Evolutionary conservation across 352 stramenopile species (phyloP).

Genomic region (Globisporangium nunn): DNA sequence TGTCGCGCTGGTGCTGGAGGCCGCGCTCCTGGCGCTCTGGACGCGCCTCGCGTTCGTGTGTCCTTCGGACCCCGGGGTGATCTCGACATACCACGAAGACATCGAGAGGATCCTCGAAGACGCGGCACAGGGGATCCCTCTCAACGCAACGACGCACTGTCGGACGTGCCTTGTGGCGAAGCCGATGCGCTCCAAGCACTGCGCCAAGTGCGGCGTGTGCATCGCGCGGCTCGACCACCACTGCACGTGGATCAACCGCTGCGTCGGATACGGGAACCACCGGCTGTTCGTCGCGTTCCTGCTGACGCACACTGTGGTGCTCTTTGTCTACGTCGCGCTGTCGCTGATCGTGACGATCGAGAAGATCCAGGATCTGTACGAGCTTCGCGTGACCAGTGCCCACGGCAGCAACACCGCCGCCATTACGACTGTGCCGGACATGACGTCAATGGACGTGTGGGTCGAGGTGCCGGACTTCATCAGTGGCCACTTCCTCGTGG

Average conservation of each 20-base stretch:
- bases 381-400: conserved; percentile 18
- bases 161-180: conserved; percentile 66
- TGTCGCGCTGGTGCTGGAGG: conserved; percentile 30
- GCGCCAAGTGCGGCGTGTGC: conserved; percentile 63
- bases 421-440: conserved; percentile 9
- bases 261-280: conserved; percentile 77
- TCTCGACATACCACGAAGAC: conserved; percentile 47
- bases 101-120: conserved; percentile 44
- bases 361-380: conserved; percentile 25
- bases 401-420: conserved; percentile 8
- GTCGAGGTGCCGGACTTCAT: conserved; percentile 47
- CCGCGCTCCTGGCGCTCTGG: conserved; percentile 48
- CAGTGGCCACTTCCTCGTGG: conserved; percentile 40
- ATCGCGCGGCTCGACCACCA: conserved; percentile 84
- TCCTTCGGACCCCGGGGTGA: conserved; percentile 46
- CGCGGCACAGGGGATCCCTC: conserved; percentile 29
- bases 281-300: conserved; percentile 74
- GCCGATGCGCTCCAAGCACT: conserved; percentile 78
- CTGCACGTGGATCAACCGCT: conserved; percentile 84
- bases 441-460: conserved; percentile 51
- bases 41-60: conserved; percentile 41
- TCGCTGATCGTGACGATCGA: conserved; percentile 33
- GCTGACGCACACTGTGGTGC: conserved; percentile 45
- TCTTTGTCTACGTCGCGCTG: conserved; percentile 42
- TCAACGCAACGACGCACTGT: conserved; percentile 46